Evolutionary conservation across 345 rosid genomes (phyloP), one percentile per base, ranked within the genome.

Genomic region (Sapria himalayana): DNA sequence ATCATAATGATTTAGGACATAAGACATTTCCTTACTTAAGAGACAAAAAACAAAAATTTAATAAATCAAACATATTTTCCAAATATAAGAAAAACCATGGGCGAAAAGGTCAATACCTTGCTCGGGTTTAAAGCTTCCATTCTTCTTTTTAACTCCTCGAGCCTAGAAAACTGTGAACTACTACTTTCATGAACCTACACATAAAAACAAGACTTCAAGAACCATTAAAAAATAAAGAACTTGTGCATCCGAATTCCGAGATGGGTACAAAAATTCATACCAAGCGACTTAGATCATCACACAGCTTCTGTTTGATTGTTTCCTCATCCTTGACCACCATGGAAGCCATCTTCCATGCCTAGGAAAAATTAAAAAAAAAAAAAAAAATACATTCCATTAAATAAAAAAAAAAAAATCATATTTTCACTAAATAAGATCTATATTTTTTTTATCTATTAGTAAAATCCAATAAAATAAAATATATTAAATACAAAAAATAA

Each of bases 161-260:
- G 81, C 57, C 82, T 62, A 45, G 93, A 57, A 51, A 64, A 71
- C 63, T 85, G 85, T 5, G 58, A 36, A 41, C 27, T 71, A 61
- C 80, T 77, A 62, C 93, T 72, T 68, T 85, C 78, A 69, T 69
- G 80, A 45, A 77, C 78, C 91, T 80, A 51, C 29, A n/a, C n/a
- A n/a, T 25, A 64, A 25, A 29, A 12, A 42, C 21, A 29, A 29
- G 20, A 24, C 33, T 7, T 22, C 19, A 55, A 38, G 24, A 33
- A 7, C 43, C 31, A 12, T n/a, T 22, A 18, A 37, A 12, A 21
- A 21, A 52, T 25, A 3, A 7, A 29, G 11, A 22, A 42, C 15
- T 37, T 15, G 7, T 17, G 22, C 11, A 54, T 47, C 46, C 6
- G 17, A 6, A 15, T 38, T 48, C 14, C 39, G 41, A n/a, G n/a